Conservation (phyloP, 192 early-diverging fungal species). For the Diversispora epigaea region DNA sequence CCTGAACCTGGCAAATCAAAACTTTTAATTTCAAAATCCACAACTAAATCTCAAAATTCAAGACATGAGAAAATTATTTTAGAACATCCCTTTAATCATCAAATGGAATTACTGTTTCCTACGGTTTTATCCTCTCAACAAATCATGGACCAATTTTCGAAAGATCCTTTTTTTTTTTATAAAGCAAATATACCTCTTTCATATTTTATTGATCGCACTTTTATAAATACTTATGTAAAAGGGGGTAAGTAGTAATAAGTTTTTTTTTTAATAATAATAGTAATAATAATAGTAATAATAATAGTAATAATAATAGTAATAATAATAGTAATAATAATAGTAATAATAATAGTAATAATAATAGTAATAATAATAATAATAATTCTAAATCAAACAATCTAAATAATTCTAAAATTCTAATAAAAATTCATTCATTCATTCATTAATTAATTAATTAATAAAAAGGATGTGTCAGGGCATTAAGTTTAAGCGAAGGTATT, state of each 20-base stretch:
- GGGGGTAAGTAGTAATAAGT: too few relatives aligned
- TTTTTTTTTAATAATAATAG: too few relatives aligned
- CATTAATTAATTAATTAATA: neutral
- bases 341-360: too few relatives aligned
- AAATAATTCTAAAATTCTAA: neutral
- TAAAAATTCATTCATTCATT: neutral
- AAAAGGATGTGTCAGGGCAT: slow-evolving; percentile 11
- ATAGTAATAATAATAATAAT: too few relatives aligned
- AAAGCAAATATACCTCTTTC: slow-evolving; percentile 7
- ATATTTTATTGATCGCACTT: slow-evolving; percentile 23
- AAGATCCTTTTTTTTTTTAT: slow-evolving; percentile 23
- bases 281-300: too few relatives aligned
- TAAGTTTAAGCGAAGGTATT: slow-evolving; percentile 28
- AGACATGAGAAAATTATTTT: slow-evolving; percentile 34
- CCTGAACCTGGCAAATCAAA: slow-evolving; percentile 33
- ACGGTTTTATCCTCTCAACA: slow-evolving; percentile 13
- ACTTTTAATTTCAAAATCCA: slow-evolving; percentile 39
- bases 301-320: too few relatives aligned
- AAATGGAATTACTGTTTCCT: slow-evolving; percentile 26
- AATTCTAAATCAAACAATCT: neutral
- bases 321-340: too few relatives aligned
- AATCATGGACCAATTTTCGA: neutral
- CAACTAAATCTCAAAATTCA: slow-evolving; percentile 36
- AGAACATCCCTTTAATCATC: slow-evolving; percentile 45
- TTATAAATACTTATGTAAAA: slow-evolving; percentile 21